phyloP scores from a whole-genome alignment of 2,329 filamentous ascomycete species.

The Macrophomina pseudophaseolina region DNA sequence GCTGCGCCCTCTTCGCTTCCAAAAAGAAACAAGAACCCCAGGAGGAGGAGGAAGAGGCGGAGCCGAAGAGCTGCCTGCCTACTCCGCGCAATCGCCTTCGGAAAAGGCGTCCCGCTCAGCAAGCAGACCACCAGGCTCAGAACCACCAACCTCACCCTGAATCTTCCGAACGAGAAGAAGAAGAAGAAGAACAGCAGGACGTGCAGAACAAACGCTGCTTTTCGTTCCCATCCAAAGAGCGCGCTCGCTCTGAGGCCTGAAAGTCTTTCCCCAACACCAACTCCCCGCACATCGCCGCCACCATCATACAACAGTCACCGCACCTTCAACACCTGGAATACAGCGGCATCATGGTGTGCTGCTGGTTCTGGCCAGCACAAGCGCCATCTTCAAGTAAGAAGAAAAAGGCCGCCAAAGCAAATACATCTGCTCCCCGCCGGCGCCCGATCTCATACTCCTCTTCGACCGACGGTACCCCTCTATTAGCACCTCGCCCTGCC shows the following conservation, averaged over 20 bases:
- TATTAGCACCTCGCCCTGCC: constrained; percentile 11
- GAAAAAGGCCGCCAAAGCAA: constrained; percentile 3
- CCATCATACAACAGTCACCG: background rate
- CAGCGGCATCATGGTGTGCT: constrained; percentile 2
- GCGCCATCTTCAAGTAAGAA: constrained; percentile 1
- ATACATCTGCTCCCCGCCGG: background rate
- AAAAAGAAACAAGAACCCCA: background rate
- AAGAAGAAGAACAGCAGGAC: constrained; percentile 1
- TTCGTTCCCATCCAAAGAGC: background rate
- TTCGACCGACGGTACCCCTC: background rate
- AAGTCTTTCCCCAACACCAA: background rate
- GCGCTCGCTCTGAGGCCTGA: constrained; percentile 2
- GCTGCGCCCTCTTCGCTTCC: constrained; percentile 2
- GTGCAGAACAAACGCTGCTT: constrained; percentile 2
- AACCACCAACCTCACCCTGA: background rate
- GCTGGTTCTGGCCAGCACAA: constrained; percentile 11
- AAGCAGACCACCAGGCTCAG: background rate
- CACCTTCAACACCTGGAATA: background rate
- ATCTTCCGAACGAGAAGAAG: background rate
- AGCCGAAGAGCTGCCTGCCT: constrained; percentile 6
- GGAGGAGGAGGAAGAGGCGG: constrained; percentile 1
- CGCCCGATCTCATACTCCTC: background rate
- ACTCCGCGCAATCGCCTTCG: background rate
- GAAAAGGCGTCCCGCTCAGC: background rate
- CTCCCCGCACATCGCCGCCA: background rate